Percentiles rank a stretch among this genome's conserved stretches.
Conservation (phyloP, 108 stramenopile genomes). For the Aurantiochytrium sp. region DNA sequence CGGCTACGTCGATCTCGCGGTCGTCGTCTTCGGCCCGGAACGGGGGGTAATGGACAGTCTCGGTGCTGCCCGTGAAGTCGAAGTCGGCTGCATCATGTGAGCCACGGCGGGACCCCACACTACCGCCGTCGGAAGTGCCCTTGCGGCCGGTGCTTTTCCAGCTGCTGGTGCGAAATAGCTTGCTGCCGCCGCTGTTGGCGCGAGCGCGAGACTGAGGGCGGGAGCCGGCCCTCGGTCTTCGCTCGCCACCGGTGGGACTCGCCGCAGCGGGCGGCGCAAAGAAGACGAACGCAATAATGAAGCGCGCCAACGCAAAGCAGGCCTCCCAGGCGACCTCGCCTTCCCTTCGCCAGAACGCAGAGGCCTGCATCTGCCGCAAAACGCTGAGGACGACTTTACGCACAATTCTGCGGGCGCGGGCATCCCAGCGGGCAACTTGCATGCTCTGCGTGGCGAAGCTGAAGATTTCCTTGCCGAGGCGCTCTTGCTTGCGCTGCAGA, state of each 20-base stretch:
- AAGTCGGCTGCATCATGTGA: too few relatives aligned
- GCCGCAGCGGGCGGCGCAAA: not conserved
- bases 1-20: not conserved
- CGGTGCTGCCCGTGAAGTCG: too few relatives aligned
- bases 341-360: constrained; percentile 4
- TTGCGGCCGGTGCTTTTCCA: too few relatives aligned
- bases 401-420: not conserved
- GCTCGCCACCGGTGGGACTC: not conserved
- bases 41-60: too few relatives aligned
- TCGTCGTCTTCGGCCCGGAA: too few relatives aligned
- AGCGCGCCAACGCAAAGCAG: not conserved
- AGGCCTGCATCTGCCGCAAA: not conserved
- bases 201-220: not conserved
- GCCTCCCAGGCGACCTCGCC: not conserved
- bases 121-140: too few relatives aligned
- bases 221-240: not conserved
- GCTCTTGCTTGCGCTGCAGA: not conserved
- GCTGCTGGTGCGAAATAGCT: too few relatives aligned
- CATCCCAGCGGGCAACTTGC: not conserved
- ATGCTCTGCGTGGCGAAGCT: not conserved
- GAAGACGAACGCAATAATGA: not conserved
- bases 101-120: too few relatives aligned
- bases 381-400: not conserved
- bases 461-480: not conserved
- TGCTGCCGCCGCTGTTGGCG: too few relatives aligned